Base-by-base conservation (phyloP, 805 yeast species). In the Teunomyces cretensis region DNA sequence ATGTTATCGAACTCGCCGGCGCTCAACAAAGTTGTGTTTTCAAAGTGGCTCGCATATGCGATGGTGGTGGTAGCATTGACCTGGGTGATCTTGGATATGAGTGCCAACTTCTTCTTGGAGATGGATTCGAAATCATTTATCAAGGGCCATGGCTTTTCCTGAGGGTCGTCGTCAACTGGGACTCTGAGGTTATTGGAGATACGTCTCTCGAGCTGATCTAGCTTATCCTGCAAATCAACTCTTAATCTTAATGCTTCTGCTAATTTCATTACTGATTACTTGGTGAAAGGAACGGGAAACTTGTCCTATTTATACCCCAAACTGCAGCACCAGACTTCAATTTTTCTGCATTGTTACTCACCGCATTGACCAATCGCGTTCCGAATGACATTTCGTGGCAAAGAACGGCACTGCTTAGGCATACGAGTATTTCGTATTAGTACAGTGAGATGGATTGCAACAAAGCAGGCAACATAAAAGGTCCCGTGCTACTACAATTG, bases 251-350 rank as follows among this genome's bases (percentile, higher is more conserved):
- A 26, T 4, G 28, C 28, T 26, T 26, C 28, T 8, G 28, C 28
- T 26, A 26, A 26, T 26, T 26, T 26, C 28, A 26, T 26, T 9
- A 59, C 44, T 42, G 22, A 19, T 3, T 19, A 19, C 6, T 19
- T 3, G 6, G 6, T 19, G 22, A 19, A 19, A 3, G 22, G 22
- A n/a, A n/a, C n/a, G 22, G 22, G 22, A 19, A 6, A 19, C 3
- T 19, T 19, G 22, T 19, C 6, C 22, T 19, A 3, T 19, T 19
- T 19, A 19, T 19, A 19, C 22, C 6, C 22, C 22, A 3, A 19
- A 6, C 3, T 19, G 22, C 6, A 4, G 22, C 6, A 19, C 22
- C 6, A 19, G 22, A 4, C 22, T 4, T 19, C n/a, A 19, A 19
- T 19, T 19, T 19, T 19, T 19, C 22, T 19, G 22, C 22, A 19